These are phyloP conservation scores for Penicillium parvum DNA, from an alignment of 495 filamentous ascomycete species.

Conservation along the genomic window DNA sequence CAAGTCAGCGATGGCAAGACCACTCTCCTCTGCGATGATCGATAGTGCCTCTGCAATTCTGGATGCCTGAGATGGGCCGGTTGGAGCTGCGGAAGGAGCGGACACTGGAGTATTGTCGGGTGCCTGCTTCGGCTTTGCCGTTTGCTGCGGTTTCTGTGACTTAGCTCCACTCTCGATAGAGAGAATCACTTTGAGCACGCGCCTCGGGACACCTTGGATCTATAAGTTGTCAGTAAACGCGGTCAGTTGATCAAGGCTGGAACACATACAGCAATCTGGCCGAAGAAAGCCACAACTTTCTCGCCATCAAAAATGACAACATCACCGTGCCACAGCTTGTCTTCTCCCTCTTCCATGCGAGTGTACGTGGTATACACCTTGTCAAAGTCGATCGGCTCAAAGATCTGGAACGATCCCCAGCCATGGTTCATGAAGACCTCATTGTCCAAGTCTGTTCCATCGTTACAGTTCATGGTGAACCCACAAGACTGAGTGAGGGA, in stretches of 20 bases:
- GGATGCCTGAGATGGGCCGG: not conserved
- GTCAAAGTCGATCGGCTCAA: conserved; percentile 11
- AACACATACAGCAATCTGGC: not conserved
- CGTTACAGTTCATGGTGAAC: conserved; percentile 52
- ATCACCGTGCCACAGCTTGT: conserved; percentile 32
- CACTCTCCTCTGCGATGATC: conserved; percentile 1
- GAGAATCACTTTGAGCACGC: not conserved
- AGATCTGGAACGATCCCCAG: conserved; percentile 34
- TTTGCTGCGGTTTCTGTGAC: not conserved
- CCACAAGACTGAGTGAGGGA: conserved; percentile 46
- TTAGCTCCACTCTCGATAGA: not conserved
- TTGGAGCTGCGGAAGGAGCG: not conserved
- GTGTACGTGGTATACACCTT: conserved; percentile 38
- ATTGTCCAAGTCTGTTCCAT: conserved; percentile 40
- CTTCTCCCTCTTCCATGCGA: conserved; percentile 34
- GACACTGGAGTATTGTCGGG: no score
- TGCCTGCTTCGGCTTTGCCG: not conserved
- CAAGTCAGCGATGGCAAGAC: conserved; percentile 13
- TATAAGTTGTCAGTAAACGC: not conserved
- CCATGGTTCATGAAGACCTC: conserved; percentile 44
- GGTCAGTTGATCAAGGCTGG: not conserved
- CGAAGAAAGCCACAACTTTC: conserved; percentile 28
- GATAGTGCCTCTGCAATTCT: not conserved
- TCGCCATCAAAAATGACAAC: conserved; percentile 27
- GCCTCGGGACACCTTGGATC: not conserved